phyloP scores from a whole-genome alignment of 2,329 filamentous ascomycete species.

The Fusarium transvaalense region DNA sequence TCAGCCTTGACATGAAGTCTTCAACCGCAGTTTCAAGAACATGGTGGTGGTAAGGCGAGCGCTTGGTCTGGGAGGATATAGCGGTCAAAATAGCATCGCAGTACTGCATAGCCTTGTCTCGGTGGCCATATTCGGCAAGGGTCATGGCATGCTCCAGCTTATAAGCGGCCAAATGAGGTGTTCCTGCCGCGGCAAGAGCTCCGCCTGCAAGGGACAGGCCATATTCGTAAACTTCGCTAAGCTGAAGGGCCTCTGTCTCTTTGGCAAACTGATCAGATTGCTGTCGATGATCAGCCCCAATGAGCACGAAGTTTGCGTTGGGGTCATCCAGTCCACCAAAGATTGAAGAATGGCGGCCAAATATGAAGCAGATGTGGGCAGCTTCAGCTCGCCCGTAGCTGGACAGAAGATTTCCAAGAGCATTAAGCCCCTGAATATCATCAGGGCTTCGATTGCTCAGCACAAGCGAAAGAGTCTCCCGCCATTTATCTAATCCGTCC shows the following conservation, averaged over 20 bases:
- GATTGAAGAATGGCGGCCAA: slow-evolving; percentile 77
- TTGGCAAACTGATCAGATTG: slow-evolving; percentile 78
- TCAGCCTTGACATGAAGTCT: slow-evolving; percentile 85
- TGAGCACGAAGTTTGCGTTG: slow-evolving; percentile 80
- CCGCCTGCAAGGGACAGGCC: slow-evolving; percentile 78
- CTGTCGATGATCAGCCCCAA: slow-evolving; percentile 85
- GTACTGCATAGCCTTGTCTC: slow-evolving; percentile 88
- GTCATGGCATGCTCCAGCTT: slow-evolving; percentile 89
- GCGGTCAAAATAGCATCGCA: slow-evolving; percentile 84
- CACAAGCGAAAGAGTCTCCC: slow-evolving; percentile 87
- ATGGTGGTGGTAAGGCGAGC: slow-evolving; percentile 87
- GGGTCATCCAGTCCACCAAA: slow-evolving; percentile 89
- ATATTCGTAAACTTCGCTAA: slow-evolving; percentile 98
- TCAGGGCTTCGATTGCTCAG: slow-evolving; percentile 87
- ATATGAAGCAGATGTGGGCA: slow-evolving; percentile 93
- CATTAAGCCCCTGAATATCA: slow-evolving; percentile 81
- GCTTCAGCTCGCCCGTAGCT: slow-evolving; percentile 91
- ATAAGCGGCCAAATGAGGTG: slow-evolving; percentile 89
- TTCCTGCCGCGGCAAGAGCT: slow-evolving; percentile 63
- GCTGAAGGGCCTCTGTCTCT: slow-evolving; percentile 86
- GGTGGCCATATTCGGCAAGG: slow-evolving; percentile 85
- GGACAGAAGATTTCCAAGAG: slow-evolving; percentile 84
- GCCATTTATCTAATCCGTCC: slow-evolving; percentile 92
- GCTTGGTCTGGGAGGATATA: slow-evolving; percentile 83
- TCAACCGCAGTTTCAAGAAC: slow-evolving; percentile 81